Evolutionary conservation across 345 rosid species (phyloP).

Genomic region (Sisymbrium altissimum): DNA sequence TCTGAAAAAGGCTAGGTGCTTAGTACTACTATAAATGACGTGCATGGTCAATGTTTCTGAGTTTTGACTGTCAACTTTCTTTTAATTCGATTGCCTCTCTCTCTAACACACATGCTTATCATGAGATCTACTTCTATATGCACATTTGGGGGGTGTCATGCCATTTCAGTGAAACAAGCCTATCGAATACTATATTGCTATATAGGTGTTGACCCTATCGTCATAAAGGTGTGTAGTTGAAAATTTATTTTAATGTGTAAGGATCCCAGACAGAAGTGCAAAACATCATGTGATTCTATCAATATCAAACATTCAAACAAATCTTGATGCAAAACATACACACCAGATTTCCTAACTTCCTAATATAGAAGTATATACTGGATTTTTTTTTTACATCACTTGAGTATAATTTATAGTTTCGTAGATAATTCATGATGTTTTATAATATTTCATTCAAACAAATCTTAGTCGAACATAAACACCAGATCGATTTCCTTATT

Average conservation of each 20-base stretch:
- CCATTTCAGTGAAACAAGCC: not conserved
- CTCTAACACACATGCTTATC: not conserved
- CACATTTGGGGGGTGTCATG: not conserved
- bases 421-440: no score
- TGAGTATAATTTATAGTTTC: no score
- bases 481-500: not conserved
- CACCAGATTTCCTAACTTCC: no score
- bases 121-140: not conserved
- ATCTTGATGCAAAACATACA: not conserved
- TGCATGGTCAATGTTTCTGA: constrained; percentile 18
- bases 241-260: not conserved
- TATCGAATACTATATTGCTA: not conserved
- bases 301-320: not conserved
- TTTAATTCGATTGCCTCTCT: not conserved
- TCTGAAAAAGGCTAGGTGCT: not conserved
- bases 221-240: not conserved
- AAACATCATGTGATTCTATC: not conserved
- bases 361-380: no score
- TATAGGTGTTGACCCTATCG: not conserved
- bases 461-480: not conserved
- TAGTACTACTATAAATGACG: constrained; percentile 13
- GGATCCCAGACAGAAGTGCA: no score
- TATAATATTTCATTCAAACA: no score
- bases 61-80: not conserved
- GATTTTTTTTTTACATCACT: no score